Evolutionary conservation across 1,139 yeast genomes (phyloP), one percentile per base, ranked within the genome.

Genomic region (Debaryomyces subglobosus): DNA sequence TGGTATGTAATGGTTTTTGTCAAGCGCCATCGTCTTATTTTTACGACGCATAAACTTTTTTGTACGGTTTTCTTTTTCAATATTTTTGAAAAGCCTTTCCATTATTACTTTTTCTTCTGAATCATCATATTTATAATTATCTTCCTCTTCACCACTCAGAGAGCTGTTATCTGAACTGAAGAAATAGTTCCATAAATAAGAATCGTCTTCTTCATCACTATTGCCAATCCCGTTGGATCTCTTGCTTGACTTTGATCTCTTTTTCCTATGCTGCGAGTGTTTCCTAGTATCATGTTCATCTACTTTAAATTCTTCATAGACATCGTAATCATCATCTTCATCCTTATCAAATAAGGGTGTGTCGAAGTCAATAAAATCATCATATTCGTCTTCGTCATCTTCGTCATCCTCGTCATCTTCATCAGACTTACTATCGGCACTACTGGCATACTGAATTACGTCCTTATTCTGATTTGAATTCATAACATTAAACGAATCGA

Each of bases 161-260:
- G 71, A 63, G 39, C 68, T 78, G 48, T 73, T 64, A 60, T 75
- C 75, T 35, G 73, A 64, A 64, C 81, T 67, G 62, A 79, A 78
- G 52, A 79, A 79, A 58, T 79, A 79, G 61, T 78, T 79, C 83
- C 83, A 79, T 39, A 79, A 67, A 54, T 79, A 79, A 5, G 78
- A 69, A 57, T 78, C 84, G 52, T 79, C 83, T 24, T 78, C 82
- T 43, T 77, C 79, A 47, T 77, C 81, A 49, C 74, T 68, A 47
- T 63, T 65, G 40, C 53, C 49, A 15, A 49, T 53, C 48, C 49
- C 46, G 35, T 56, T 56, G 39, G 51, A 49, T 29, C 50, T 49
- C 36, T 53, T 54, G 27, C 46, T 51, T 36, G 45, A 51, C 52
- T 43, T 46, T 29, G 39, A 15, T 40, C 29, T 45, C 51, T 39